phyloP scores from a whole-genome alignment of 208 protist species.

The Leishmania turanica region DNA sequence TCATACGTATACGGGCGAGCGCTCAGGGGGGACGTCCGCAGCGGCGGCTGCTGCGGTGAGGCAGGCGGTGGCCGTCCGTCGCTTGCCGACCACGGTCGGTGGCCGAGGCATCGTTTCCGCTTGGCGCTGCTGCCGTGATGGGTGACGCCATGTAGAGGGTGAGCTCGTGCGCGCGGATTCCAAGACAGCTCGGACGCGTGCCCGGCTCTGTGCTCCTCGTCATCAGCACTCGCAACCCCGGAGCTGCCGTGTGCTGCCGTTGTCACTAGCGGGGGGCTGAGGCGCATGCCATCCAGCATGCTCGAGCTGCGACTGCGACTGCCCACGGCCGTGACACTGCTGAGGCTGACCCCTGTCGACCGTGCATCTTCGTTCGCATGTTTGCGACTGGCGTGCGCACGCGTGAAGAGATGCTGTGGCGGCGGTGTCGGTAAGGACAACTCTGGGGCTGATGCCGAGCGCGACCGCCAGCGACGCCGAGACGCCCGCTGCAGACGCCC shows the following conservation, averaged over 20 bases:
- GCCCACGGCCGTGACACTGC: slow-evolving; percentile 1
- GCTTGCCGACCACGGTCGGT: not conserved
- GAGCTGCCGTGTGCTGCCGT: not conserved
- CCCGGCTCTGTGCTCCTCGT: not conserved
- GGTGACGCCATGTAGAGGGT: not conserved
- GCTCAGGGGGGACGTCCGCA: not conserved
- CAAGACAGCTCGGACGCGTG: not conserved
- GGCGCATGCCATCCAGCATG: not conserved
- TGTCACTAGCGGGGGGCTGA: not conserved
- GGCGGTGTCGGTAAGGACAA: not conserved
- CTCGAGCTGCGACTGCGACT: not conserved
- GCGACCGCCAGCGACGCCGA: not conserved
- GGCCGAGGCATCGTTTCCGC: not conserved
- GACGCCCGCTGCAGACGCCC: not conserved
- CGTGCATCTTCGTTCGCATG: not conserved
- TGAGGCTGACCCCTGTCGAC: not conserved
- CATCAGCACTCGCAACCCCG: not conserved
- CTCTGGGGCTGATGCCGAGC: not conserved
- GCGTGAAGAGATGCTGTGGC: too few relatives aligned
- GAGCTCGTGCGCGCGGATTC: not conserved
- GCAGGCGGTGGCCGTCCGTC: not conserved
- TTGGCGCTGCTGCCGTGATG: not conserved
- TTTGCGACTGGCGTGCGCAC: not conserved
- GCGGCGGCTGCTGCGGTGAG: not conserved
- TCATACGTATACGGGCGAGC: not conserved